These are phyloP conservation scores for Apiotrichum brassicae DNA, from an alignment of 1,284 basidiomycete species.

Conservation along the genomic window DNA sequence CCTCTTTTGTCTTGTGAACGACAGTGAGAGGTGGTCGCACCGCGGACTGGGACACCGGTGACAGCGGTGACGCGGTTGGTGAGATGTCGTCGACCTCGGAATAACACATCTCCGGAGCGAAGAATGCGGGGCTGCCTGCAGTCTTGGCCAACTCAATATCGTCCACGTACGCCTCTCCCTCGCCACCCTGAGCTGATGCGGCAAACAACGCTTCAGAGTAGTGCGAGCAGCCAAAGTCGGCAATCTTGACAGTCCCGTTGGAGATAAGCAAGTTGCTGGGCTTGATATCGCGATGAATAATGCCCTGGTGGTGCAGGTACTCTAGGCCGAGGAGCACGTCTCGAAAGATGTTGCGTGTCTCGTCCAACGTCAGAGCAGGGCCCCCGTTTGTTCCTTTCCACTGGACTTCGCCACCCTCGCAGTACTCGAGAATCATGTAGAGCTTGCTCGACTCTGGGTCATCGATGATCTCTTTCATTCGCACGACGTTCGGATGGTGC, in stretches of 20 bases:
- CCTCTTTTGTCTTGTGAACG: background rate
- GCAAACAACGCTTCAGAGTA: constrained; percentile 76
- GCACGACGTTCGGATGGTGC: constrained; percentile 83
- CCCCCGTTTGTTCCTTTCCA: constrained; percentile 68
- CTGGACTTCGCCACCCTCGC: constrained; percentile 86
- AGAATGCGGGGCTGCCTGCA: constrained; percentile 96
- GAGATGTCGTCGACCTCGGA: constrained; percentile 28
- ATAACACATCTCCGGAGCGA: constrained; percentile 89
- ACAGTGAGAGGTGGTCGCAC: constrained; percentile 31
- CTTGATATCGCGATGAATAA: constrained; percentile 99
- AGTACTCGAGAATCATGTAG: constrained; percentile 95
- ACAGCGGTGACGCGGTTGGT: too few relatives aligned
- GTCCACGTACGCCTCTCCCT: constrained; percentile 55
- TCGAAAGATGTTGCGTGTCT: constrained; percentile 78
- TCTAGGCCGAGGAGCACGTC: constrained; percentile 90
- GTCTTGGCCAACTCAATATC: constrained; percentile 85
- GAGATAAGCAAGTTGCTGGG: constrained; percentile 94
- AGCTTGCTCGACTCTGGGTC: constrained; percentile 84
- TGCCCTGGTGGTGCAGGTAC: constrained; percentile 92
- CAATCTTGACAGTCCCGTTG: constrained; percentile 84
- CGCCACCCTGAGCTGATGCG: constrained; percentile 52
- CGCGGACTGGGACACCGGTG: constrained; percentile 7
- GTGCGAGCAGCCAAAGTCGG: constrained; percentile 95
- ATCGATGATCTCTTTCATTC: constrained; percentile 90
- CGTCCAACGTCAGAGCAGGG: constrained; percentile 73